These are phyloP conservation scores for Globisporangium radiosum DNA, from an alignment of 352 stramenopile genomes.

Conservation along the genomic window DNA sequence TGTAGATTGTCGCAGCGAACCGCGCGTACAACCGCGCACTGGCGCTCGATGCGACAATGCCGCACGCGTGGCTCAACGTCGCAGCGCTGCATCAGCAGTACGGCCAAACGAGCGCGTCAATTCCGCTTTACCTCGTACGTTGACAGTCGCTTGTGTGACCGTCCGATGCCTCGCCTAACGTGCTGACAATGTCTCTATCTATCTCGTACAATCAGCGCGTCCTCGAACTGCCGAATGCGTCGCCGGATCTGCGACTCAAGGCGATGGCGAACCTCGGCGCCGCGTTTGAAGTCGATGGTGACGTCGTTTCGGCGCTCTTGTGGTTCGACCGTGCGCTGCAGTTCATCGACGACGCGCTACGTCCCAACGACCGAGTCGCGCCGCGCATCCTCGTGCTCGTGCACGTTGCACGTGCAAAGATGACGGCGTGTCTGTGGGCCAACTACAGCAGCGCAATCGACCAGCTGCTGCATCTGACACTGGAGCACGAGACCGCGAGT, in stretches of 20 bases:
- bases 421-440: constrained; percentile 46
- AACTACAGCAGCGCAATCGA: constrained; percentile 25
- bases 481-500: constrained; percentile 15
- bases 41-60: constrained; percentile 18
- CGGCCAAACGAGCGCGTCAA: constrained; percentile 41
- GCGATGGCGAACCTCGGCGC: constrained; percentile 42
- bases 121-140: constrained; percentile 40
- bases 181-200: background rate
- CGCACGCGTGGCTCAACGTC: constrained; percentile 54
- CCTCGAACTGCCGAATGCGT: constrained; percentile 18
- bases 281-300: constrained; percentile 31
- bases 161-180: too few relatives aligned
- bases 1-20: constrained; percentile 36
- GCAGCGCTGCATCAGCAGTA: constrained; percentile 57
- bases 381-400: constrained; percentile 19
- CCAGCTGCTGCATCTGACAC: constrained; percentile 26
- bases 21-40: constrained; percentile 39
- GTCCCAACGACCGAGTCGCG: constrained; percentile 9
- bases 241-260: constrained; percentile 7
- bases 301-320: constrained; percentile 24
- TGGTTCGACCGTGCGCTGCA: constrained; percentile 22
- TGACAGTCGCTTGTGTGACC: background rate
- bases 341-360: constrained; percentile 10
- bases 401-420: constrained; percentile 33
- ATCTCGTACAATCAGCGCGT: constrained; percentile 14